These are phyloP conservation scores for Rachicladosporium sp. DNA, from an alignment of 2,329 filamentous ascomycete species.

Conservation along the genomic window DNA sequence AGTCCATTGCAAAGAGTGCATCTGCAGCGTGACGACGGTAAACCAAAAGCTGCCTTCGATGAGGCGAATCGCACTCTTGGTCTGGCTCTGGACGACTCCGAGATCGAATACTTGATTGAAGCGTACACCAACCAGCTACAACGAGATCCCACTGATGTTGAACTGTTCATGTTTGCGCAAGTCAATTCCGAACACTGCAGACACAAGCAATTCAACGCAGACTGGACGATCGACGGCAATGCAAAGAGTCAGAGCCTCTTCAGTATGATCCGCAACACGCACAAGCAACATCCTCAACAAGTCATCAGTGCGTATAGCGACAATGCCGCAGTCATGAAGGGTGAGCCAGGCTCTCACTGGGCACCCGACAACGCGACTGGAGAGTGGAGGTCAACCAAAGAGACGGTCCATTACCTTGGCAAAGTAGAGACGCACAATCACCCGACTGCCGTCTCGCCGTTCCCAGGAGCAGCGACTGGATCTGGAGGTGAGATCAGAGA, in stretches of 20 bases:
- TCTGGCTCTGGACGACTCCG: slow-evolving; percentile 71
- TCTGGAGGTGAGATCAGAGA: slow-evolving; percentile 93
- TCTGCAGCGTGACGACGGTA: slow-evolving; percentile 13
- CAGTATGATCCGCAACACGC: slow-evolving; percentile 92
- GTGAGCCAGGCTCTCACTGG: slow-evolving; percentile 65
- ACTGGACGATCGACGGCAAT: slow-evolving; percentile 85
- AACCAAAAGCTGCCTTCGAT: slow-evolving; percentile 63
- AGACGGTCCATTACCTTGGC: slow-evolving; percentile 73
- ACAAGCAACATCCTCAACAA: slow-evolving; percentile 60
- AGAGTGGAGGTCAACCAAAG: slow-evolving; percentile 76
- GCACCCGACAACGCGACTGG: slow-evolving; percentile 76
- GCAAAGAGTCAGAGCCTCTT: slow-evolving; percentile 73
- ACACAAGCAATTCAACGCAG: slow-evolving; percentile 90
- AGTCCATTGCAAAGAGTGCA: slow-evolving; percentile 61
- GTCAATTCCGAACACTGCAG: slow-evolving; percentile 94
- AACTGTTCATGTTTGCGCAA: slow-evolving; percentile 98
- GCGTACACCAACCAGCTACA: slow-evolving; percentile 57
- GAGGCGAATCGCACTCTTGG: slow-evolving; percentile 76
- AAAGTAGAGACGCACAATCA: slow-evolving; percentile 99
- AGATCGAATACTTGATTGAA: slow-evolving; percentile 90
- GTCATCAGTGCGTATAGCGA: slow-evolving; percentile 96
- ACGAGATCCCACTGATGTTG: slow-evolving; percentile 69
- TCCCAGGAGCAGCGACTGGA: slow-evolving; percentile 84
- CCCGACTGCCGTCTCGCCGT: slow-evolving; percentile 88
- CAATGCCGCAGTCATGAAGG: slow-evolving; percentile 85